These are phyloP conservation scores for Geranium rotundifolium DNA, from an alignment of 345 rosid species.

Conservation along the genomic window DNA sequence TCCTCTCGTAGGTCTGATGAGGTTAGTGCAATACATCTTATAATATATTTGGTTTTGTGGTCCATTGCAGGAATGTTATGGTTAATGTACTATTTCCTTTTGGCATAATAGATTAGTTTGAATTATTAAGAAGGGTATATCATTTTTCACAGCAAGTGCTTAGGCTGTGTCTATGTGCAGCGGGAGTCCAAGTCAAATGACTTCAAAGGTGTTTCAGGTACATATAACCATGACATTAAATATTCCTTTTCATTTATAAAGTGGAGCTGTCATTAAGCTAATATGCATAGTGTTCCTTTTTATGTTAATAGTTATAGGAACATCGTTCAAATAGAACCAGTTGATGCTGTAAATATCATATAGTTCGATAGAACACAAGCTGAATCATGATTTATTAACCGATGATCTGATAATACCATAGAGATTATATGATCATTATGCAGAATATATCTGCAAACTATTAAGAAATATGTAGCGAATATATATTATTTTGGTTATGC, in stretches of 20 bases:
- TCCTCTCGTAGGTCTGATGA: slow-evolving; percentile 92
- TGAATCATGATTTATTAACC: no score
- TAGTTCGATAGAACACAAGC: no score
- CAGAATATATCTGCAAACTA: background rate
- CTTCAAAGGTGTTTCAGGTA: slow-evolving; percentile 97
- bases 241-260: background rate
- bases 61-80: background rate
- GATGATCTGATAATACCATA: no score
- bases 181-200: slow-evolving; percentile 93
- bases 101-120: background rate
- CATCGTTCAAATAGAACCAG: no score
- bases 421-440: no score
- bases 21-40: slow-evolving; percentile 27
- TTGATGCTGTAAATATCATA: no score
- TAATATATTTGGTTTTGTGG: background rate
- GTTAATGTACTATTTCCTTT: background rate
- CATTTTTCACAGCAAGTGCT: slow-evolving; percentile 77
- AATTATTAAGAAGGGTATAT: slow-evolving; percentile 1
- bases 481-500: background rate
- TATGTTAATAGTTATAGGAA: no score
- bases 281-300: background rate
- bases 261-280: background rate
- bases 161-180: slow-evolving; percentile 92
- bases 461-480: background rate
- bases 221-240: slow-evolving; percentile 4